Conservation (phyloP, 1,284 basidiomycete genomes). For the Puccinia coronata region DNA sequence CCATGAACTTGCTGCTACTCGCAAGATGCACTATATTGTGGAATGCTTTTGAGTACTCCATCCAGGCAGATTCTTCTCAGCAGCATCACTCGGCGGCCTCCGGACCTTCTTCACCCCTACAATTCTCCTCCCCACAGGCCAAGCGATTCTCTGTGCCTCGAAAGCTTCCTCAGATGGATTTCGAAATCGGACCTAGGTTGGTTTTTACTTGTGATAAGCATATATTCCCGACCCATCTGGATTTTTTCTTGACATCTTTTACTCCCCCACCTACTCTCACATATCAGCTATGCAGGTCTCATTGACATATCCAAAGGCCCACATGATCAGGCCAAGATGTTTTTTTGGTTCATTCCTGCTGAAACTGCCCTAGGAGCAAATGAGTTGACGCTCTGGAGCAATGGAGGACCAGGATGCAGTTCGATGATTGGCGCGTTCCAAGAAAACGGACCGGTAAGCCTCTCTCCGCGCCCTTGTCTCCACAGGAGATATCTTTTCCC, state of each 20-base stretch:
- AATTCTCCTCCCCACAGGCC: slow-evolving; percentile 6
- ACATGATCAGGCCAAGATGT: slow-evolving; percentile 72
- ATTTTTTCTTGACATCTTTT: background rate
- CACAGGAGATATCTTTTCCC: too few relatives aligned
- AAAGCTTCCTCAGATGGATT: slow-evolving; percentile 21
- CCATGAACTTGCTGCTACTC: background rate
- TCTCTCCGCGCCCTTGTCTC: background rate
- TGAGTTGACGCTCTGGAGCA: slow-evolving; percentile 63
- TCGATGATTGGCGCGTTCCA: slow-evolving; percentile 75
- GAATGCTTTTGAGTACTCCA: background rate
- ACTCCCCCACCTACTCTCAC: background rate
- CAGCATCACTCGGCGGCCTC: background rate
- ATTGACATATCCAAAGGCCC: slow-evolving; percentile 68
- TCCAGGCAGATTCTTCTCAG: background rate
- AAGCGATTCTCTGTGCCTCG: background rate
- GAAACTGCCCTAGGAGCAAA: slow-evolving; percentile 70
- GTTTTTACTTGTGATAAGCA: too few relatives aligned
- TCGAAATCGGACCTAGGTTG: background rate
- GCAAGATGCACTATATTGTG: background rate
- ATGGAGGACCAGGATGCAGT: slow-evolving; percentile 67
- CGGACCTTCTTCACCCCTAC: background rate
- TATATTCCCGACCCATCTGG: background rate
- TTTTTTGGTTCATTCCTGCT: slow-evolving; percentile 84
- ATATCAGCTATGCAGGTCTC: slow-evolving; percentile 68
- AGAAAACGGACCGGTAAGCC: slow-evolving; percentile 70